phyloP scores from a whole-genome alignment of 2,329 filamentous ascomycete species.

The Saccharata proteae region DNA sequence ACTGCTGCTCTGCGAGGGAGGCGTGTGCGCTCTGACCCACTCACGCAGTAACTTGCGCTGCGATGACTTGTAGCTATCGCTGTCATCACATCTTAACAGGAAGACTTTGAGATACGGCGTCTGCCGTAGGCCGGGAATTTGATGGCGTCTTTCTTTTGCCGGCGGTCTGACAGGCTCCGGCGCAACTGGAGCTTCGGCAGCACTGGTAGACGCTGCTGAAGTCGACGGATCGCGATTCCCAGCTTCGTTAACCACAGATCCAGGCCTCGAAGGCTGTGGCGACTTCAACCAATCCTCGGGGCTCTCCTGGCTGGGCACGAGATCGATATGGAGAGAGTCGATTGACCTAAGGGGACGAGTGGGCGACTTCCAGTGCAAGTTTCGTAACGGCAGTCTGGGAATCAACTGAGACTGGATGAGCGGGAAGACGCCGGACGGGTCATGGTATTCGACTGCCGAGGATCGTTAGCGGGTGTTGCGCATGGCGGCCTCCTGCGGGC shows the following conservation, averaged over 20 bases:
- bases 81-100: conserved; percentile 86
- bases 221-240: conserved; percentile 9
- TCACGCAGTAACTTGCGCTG: conserved; percentile 71
- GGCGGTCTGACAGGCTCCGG: conserved; percentile 17
- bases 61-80: conserved; percentile 77
- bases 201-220: conserved; percentile 5
- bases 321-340: conserved; percentile 79
- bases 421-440: conserved; percentile 80
- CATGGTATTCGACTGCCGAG: conserved; percentile 77
- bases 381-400: conserved; percentile 69
- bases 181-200: conserved; percentile 10
- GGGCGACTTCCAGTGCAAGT: conserved; percentile 95
- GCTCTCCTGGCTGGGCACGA: conserved; percentile 50
- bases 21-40: conserved; percentile 74
- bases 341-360: conserved; percentile 86
- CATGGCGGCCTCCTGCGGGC: not conserved
- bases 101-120: conserved; percentile 91
- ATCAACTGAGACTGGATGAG: conserved; percentile 67
- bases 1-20: conserved; percentile 41
- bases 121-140: conserved; percentile 84
- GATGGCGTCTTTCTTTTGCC: conserved; percentile 59
- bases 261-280: conserved; percentile 17
- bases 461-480: conserved; percentile 12
- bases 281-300: conserved; percentile 17
- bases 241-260: conserved; percentile 1